A percentile compares a stretch with the other conserved stretches of the same genome.
phyloP scores from a whole-genome alignment of 352 stramenopile genomes.

The Globisporangium canariense region DNA sequence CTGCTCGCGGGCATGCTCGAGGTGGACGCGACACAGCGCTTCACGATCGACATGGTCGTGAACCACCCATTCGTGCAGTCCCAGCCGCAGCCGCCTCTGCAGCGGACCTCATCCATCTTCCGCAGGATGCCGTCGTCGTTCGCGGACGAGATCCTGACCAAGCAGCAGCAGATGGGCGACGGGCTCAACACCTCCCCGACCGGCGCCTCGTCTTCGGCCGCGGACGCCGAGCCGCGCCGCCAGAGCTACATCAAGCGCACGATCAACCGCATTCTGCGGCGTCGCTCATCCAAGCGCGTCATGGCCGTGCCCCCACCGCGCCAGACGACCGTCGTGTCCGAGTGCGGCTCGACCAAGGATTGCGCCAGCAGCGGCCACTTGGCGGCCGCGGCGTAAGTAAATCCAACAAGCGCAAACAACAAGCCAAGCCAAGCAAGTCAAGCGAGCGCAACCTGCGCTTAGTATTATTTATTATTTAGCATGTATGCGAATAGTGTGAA shows the following conservation, averaged over 20 bases:
- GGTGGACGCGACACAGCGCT: conserved; percentile 47
- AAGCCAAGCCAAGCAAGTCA: not conserved
- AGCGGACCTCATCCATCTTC: conserved; percentile 7
- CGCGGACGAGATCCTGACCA: conserved; percentile 15
- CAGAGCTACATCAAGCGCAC: conserved; percentile 29
- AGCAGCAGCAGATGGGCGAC: conserved; percentile 18
- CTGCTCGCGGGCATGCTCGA: conserved; percentile 62
- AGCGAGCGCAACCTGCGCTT: not conserved
- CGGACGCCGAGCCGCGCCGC: conserved; percentile 1
- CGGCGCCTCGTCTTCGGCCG: not conserved
- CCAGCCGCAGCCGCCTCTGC: not conserved
- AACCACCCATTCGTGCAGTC: conserved; percentile 55
- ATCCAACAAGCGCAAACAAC: not conserved
- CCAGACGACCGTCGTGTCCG: conserved; percentile 15
- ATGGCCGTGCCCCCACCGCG: conserved; percentile 30
- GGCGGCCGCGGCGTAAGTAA: conserved; percentile 7
- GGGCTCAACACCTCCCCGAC: not conserved
- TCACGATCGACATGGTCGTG: conserved; percentile 62
- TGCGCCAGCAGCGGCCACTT: conserved; percentile 3
- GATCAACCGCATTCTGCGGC: conserved; percentile 45
- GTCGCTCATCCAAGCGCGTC: conserved; percentile 39
- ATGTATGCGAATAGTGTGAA: conserved; percentile 9
- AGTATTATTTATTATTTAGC: conserved; percentile 14
- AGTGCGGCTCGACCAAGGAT: conserved; percentile 8
- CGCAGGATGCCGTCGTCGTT: conserved; percentile 32